Base-by-base conservation (phyloP, 2,329 filamentous ascomycete genomes). In the Talaromyces pinophilus region DNA sequence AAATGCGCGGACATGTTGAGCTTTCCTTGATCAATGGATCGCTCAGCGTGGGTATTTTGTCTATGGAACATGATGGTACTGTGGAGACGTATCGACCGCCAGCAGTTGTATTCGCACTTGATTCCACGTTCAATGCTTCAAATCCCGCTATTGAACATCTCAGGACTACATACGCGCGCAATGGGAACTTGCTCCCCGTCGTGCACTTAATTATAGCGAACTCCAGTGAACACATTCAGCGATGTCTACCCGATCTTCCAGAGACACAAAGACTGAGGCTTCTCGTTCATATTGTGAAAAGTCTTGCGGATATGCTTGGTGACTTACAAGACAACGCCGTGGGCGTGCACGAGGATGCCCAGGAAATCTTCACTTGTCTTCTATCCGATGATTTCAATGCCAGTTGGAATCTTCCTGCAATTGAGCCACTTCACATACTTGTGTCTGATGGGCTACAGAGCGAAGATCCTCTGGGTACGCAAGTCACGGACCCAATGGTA, bases 151-250 rank as follows among this genome's bases (percentile, higher is more conserved):
- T 81, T 19, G 74, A 78, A 62, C 76, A 78, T 62, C 74, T 81
- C 61, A 74, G 77, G 63, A 79, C 72, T 30, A 78, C 71, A 22
- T 78, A 71, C 71, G 75, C 74, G 67, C 75, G 71, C 3, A 72
- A 75, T 63, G 76, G 72, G 25, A 71, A 70, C 46, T 71, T 80
- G 52, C 71, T 82, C 25, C 81, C 81, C 2, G 78, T 82, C 48
- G 74, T 83, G 54, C 79, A 79, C 64, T 71, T 83, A 6, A 68
- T 82, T 35, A 73, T 82, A 22, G 74, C 79, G n/a, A 83, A 82
- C 67, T 79, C 80, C 1, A 78, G 77, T 46, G 81, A 83, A 66
- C 81, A 83, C 69, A 77, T 82, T 44, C 76, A 79, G 62, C 75
- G 75, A 50, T 83, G 80, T 67, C 73, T 82, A 35, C 78, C 81